Percentiles rank a stretch among this genome's conserved stretches.
Evolutionary conservation across 2,329 filamentous ascomycete species (phyloP).

Genomic region (Fusarium armeniacum): DNA sequence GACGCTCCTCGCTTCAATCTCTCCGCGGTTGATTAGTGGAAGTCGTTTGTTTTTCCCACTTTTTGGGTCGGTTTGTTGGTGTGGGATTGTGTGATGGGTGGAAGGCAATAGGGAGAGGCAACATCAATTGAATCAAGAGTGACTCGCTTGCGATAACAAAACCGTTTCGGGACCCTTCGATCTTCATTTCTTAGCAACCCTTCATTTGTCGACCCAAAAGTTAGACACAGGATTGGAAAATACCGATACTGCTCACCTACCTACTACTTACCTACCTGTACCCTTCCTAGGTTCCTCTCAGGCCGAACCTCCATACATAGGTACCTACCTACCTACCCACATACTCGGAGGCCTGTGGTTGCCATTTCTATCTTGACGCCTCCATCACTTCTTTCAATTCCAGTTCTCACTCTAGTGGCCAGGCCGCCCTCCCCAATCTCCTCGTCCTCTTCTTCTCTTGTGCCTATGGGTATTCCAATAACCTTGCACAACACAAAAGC

Average conservation of each 20-base stretch:
- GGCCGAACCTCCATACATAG: no score
- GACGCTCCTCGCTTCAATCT: constrained; percentile 30
- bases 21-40: constrained; percentile 29
- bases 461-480: constrained; percentile 29
- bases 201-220: constrained; percentile 18
- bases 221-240: constrained; percentile 4
- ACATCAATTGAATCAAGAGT: constrained; percentile 34
- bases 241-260: background rate
- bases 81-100: constrained; percentile 30
- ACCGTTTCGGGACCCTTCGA: constrained; percentile 37
- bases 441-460: constrained; percentile 1
- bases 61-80: constrained; percentile 26
- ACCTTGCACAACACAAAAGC: constrained; percentile 17
- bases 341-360: constrained; percentile 1
- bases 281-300: background rate
- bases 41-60: constrained; percentile 31
- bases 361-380: constrained; percentile 22
- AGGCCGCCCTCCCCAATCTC: background rate
- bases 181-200: constrained; percentile 35
- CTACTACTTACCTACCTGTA: background rate
- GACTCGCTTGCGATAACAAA: constrained; percentile 41
- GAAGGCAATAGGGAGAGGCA: constrained; percentile 31
- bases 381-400: constrained; percentile 32
- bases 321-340: background rate
- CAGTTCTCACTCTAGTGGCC: constrained; percentile 14